These are phyloP conservation scores for Neospermospora avenae DNA, from an alignment of 2,329 filamentous ascomycete genomes.

Conservation along the genomic window DNA sequence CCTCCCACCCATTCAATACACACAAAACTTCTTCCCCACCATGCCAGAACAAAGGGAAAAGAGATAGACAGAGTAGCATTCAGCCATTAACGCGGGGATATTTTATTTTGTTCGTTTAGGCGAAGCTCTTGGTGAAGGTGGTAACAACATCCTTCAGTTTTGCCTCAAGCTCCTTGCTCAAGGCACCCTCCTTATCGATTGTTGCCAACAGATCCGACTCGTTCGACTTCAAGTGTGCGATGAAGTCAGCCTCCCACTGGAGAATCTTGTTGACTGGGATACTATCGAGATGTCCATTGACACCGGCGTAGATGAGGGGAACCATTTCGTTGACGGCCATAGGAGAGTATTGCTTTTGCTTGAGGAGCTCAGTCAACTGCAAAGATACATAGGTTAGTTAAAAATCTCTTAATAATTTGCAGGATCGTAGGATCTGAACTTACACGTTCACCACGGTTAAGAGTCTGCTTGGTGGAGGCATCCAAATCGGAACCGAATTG, in stretches of 20 bases:
- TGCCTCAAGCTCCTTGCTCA: conserved; percentile 91
- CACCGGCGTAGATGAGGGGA: conserved; percentile 97
- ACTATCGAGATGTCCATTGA: conserved; percentile 90
- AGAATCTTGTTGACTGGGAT: conserved; percentile 91
- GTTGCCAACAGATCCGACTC: conserved; percentile 77
- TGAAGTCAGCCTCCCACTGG: conserved; percentile 91
- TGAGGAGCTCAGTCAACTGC: conserved; percentile 89
- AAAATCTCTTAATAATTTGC: conserved; percentile 21
- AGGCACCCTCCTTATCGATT: conserved; percentile 92
- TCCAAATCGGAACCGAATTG: conserved; percentile 99
- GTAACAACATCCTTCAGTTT: conserved; percentile 74
- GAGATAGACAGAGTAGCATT: conserved; percentile 26
- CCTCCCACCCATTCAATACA: no score
- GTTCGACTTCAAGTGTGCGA: conserved; percentile 87
- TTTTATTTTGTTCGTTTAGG: conserved; percentile 33
- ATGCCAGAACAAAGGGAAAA: conserved; percentile 33
- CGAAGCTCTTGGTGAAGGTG: conserved; percentile 93
- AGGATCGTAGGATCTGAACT: conserved; percentile 38
- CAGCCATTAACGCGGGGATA: conserved; percentile 12
- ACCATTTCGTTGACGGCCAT: conserved; percentile 99
- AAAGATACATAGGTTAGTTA: conserved; percentile 22
- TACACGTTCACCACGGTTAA: conserved; percentile 96
- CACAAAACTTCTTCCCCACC: conserved; percentile 19
- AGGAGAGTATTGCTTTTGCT: conserved; percentile 99
- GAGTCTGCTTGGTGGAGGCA: conserved; percentile 97